Evolutionary conservation across 106 monocot genomes (phyloP).

Genomic region (Posidonia australis): DNA sequence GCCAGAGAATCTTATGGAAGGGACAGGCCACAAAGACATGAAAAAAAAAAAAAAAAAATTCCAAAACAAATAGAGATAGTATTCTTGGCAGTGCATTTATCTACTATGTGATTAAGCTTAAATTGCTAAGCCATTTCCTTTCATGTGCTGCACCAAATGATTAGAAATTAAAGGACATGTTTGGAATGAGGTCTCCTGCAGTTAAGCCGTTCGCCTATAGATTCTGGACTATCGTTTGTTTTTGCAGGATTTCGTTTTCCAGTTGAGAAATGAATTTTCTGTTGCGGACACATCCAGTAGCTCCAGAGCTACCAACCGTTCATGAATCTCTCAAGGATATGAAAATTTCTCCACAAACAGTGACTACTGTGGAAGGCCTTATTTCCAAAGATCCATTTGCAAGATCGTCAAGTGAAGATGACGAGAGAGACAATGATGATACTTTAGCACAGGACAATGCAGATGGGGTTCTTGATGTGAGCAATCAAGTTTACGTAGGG

Average conservation of each 20-base stretch:
- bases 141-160: too few species aligned
- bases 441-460: background rate
- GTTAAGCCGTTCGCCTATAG: too few species aligned
- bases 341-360: background rate
- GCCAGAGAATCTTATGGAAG: too few species aligned
- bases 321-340: background rate
- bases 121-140: too few species aligned
- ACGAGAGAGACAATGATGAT: conserved; percentile 4
- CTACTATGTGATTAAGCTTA: too few species aligned
- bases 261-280: conserved; percentile 6
- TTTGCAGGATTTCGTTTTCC: background rate
- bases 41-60: too few species aligned
- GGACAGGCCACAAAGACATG: too few species aligned
- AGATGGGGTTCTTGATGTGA: background rate
- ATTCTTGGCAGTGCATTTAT: too few species aligned
- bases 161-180: too few species aligned
- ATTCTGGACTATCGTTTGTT: background rate
- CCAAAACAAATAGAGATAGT: too few species aligned
- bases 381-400: background rate
- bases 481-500: conserved; percentile 1
- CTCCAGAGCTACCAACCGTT: background rate
- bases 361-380: conserved; percentile 1
- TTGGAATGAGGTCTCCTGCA: too few species aligned
- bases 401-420: conserved; percentile 7
- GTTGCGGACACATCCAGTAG: background rate